Base-by-base conservation (phyloP, 352 stramenopile genomes). In the Phytophthora quininea region DNA sequence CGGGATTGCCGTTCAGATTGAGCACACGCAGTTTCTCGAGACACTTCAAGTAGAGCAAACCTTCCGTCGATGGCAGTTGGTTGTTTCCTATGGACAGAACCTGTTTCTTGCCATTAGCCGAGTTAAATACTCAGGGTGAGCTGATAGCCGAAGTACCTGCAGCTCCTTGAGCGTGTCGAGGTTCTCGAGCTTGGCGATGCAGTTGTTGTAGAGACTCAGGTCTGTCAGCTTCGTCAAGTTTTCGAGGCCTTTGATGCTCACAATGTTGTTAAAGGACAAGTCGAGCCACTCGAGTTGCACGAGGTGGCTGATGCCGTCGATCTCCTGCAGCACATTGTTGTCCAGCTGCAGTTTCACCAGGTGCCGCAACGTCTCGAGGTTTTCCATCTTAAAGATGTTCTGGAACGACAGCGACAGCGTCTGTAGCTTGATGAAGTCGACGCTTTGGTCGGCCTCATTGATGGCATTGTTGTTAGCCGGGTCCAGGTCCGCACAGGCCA, bases 231-330 rank as follows among this genome's bases (percentile, higher is more conserved):
- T 71, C 24, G 87, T 90, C 15, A 98, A 82, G 29, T 84, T 91
- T n/a, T 98, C 91, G 14, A 98, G 77, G 1, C 95, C 95, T 38
- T 93, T 85, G 67, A 98, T 97, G 30, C 62, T 68, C 3, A 80
- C 85, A 71, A 98, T 98, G 73, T 96, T 97, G 76, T 98, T 98
- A 77, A 98, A 98, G 31, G 85, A 97, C 8, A 98, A 66, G 72
- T 98, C 95, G 46, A 98, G 86, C 95, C 95, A 98, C 55, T 91
- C 83, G 38, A 98, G 77, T 37, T 95, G 86, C 35, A 90, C 83
- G 29, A 97, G 74, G 65, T 97, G 90, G 1, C 53, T 68, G 35
- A 97, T 91, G 31, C 92, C 91, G 27, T 92, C 77, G 60, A 98
- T 98, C 58, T 93, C 85, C 57, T 96, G 79, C 56, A 98, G 95